These are phyloP conservation scores for Saccharomycopsis capsularis DNA, from an alignment of 805 yeast genomes.

Conservation along the genomic window DNA sequence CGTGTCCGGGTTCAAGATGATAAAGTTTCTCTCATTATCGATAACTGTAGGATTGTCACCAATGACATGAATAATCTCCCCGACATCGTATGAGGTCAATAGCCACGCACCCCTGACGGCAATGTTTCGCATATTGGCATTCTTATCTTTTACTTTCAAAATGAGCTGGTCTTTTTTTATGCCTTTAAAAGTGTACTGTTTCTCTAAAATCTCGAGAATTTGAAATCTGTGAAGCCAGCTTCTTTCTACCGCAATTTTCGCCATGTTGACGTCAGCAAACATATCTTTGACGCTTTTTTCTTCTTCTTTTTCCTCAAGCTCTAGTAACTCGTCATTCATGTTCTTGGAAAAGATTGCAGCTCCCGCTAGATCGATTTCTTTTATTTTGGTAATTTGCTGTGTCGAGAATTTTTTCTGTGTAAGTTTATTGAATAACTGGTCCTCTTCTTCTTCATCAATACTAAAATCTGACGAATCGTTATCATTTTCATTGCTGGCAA, in stretches of 20 bases:
- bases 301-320: not conserved
- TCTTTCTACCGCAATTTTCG: constrained; percentile 15
- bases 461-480: not conserved
- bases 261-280: constrained; percentile 12
- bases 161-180: constrained; percentile 26
- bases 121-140: constrained; percentile 33
- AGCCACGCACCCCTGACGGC: constrained; percentile 59
- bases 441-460: constrained; percentile 4
- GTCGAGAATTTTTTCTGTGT: not conserved
- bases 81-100: constrained; percentile 38
- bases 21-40: constrained; percentile 52
- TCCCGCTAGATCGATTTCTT: constrained; percentile 3
- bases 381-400: constrained; percentile 2
- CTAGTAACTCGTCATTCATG: constrained; percentile 1
- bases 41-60: constrained; percentile 34
- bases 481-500: not conserved
- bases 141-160: constrained; percentile 41
- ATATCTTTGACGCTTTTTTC: constrained; percentile 11
- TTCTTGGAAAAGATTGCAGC: constrained; percentile 12
- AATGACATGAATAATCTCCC: constrained; percentile 59
- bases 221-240: constrained; percentile 20
- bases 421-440: constrained; percentile 4
- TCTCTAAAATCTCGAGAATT: constrained; percentile 7
- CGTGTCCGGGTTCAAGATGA: constrained; percentile 79
- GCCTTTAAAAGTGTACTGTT: constrained; percentile 12